A percentile compares a stretch with the other conserved stretches of the same genome.
phyloP scores from a whole-genome alignment of 1,284 basidiomycete genomes.

The Boletus sp. region DNA sequence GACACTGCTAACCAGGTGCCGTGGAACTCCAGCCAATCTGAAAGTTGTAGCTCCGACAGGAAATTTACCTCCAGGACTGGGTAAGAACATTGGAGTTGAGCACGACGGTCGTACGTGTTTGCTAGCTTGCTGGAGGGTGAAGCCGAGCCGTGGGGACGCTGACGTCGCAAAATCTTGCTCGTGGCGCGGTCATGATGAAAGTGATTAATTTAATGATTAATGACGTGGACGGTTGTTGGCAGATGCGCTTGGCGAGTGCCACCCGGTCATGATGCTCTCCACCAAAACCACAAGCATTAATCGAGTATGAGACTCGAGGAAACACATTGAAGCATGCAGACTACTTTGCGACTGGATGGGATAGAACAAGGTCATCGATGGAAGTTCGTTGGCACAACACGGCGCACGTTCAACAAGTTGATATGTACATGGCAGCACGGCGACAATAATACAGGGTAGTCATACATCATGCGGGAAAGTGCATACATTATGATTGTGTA shows the following conservation, averaged over 20 bases:
- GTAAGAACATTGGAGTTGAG: slow-evolving; percentile 36
- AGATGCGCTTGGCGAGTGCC: too few relatives aligned
- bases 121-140: neutral
- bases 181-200: too few relatives aligned
- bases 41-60: slow-evolving; percentile 56
- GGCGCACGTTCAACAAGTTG: neutral
- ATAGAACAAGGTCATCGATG: too few relatives aligned
- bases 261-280: too few relatives aligned
- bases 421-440: neutral
- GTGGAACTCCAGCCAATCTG: slow-evolving; percentile 39
- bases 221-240: too few relatives aligned
- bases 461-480: slow-evolving; percentile 1
- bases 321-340: too few relatives aligned
- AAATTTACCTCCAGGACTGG: slow-evolving; percentile 41
- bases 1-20: slow-evolving; percentile 39
- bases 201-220: too few relatives aligned
- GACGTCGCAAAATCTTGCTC: neutral
- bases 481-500: neutral
- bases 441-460: neutral
- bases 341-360: too few relatives aligned
- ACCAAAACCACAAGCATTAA: too few relatives aligned
- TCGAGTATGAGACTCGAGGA: too few relatives aligned
- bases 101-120: neutral
- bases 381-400: neutral
- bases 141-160: neutral